phyloP scores from a whole-genome alignment of 148 eudicot species.

The Beta vulgaris region DNA sequence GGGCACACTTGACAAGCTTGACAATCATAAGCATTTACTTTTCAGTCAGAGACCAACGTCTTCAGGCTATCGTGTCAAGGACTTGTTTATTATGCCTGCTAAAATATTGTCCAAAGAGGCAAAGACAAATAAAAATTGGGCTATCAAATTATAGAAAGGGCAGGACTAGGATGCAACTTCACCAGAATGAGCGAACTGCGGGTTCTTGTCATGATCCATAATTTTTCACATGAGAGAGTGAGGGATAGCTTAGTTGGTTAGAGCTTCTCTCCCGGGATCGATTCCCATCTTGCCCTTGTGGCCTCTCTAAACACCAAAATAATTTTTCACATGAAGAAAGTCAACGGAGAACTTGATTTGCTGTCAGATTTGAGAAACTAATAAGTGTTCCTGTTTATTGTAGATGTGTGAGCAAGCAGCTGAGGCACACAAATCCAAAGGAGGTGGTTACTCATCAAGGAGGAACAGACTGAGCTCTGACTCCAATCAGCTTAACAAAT shows the following conservation, averaged over 20 bases:
- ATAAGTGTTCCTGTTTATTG: constrained; percentile 15
- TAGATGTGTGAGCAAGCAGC: constrained; percentile 99
- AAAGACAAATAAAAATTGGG: not conserved
- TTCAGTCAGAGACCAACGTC: not conserved
- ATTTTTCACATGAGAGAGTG: too few relatives aligned
- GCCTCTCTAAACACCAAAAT: too few relatives aligned
- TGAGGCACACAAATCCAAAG: constrained; percentile 99
- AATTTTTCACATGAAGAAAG: not conserved
- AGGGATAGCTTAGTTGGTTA: too few relatives aligned
- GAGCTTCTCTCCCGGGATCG: too few relatives aligned
- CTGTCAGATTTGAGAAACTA: constrained; percentile 4
- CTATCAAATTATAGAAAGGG: not conserved
- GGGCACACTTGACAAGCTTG: not conserved
- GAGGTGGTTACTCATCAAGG: constrained; percentile 60
- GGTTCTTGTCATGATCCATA: too few relatives aligned
- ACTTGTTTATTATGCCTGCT: not conserved
- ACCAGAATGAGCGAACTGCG: not conserved
- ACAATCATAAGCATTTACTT: not conserved
- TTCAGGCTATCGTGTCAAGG: not conserved
- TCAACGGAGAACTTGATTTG: not conserved
- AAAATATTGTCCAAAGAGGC: too few relatives aligned
- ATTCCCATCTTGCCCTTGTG: too few relatives aligned
- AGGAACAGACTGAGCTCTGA: constrained; percentile 66
- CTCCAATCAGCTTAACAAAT: constrained; percentile 54
- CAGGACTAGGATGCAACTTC: not conserved